Evolutionary conservation across 148 eudicot genomes (phyloP).

Genomic region (Rhododendron griersonianum): DNA sequence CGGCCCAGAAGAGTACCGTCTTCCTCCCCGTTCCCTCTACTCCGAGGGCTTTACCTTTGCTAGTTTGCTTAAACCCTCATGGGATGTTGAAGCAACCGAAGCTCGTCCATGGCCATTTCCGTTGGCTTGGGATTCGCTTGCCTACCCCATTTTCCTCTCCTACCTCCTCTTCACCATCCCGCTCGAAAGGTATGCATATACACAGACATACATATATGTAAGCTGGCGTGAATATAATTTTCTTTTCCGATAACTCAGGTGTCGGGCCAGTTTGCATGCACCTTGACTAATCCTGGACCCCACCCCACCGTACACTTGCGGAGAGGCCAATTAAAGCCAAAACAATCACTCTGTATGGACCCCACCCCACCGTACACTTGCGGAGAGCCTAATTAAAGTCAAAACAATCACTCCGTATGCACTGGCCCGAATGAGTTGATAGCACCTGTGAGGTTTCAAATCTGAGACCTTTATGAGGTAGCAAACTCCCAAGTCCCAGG

Average conservation of each 20-base stretch:
- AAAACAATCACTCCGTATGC: background rate
- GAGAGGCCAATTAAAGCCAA: background rate
- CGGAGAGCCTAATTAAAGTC: background rate
- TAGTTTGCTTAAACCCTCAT: background rate
- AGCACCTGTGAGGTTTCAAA: too few species aligned
- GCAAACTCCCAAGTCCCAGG: background rate
- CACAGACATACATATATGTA: background rate
- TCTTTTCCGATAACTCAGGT: background rate
- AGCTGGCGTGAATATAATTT: too few species aligned
- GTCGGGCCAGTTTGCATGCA: background rate
- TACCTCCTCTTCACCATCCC: constrained; percentile 23
- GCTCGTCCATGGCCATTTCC: constrained; percentile 33
- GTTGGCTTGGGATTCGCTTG: constrained; percentile 21
- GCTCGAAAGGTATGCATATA: constrained; percentile 20
- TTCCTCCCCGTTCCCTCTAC: background rate
- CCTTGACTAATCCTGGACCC: background rate
- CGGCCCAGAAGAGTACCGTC: background rate
- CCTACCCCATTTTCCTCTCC: constrained; percentile 24
- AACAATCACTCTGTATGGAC: background rate
- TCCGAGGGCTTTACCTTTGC: background rate
- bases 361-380: background rate
- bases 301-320: background rate
- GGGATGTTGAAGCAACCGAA: background rate
- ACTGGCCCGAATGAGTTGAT: too few species aligned
- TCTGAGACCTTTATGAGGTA: background rate